phyloP scores from a whole-genome alignment of 2,329 filamentous ascomycete species.

The Penicillium sp. region DNA sequence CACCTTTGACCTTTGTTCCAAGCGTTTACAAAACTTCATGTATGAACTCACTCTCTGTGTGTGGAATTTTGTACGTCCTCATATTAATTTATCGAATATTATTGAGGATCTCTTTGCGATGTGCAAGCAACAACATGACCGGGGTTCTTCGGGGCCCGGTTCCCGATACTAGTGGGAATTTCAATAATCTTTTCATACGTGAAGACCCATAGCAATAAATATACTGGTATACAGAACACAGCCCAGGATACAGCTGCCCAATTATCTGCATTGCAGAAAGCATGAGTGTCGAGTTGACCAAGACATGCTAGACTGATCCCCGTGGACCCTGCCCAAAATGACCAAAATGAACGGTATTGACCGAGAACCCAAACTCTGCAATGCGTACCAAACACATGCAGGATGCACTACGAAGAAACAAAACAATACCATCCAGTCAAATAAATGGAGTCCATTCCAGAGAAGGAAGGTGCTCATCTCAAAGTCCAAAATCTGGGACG shows the following conservation, averaged over 20 bases:
- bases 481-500: constrained; percentile 7
- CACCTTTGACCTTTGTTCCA: too few relatives aligned
- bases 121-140: not conserved
- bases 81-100: not conserved
- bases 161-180: not conserved
- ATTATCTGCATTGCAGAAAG: not conserved
- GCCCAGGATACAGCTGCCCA: not conserved
- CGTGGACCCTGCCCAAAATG: not conserved
- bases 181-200: not conserved
- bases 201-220: not conserved
- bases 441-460: constrained; percentile 16
- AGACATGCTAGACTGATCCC: not conserved
- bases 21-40: too few relatives aligned
- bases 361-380: not conserved
- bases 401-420: not conserved
- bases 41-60: too few relatives aligned
- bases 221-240: not conserved
- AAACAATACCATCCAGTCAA: constrained; percentile 9
- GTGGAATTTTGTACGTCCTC: not conserved
- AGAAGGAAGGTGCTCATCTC: constrained; percentile 21
- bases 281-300: not conserved
- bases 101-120: not conserved
- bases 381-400: not conserved
- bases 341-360: not conserved
- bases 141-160: not conserved